Evolutionary conservation across 306 rosid genomes (phyloP).

Genomic region (Dryas alaskensis): DNA sequence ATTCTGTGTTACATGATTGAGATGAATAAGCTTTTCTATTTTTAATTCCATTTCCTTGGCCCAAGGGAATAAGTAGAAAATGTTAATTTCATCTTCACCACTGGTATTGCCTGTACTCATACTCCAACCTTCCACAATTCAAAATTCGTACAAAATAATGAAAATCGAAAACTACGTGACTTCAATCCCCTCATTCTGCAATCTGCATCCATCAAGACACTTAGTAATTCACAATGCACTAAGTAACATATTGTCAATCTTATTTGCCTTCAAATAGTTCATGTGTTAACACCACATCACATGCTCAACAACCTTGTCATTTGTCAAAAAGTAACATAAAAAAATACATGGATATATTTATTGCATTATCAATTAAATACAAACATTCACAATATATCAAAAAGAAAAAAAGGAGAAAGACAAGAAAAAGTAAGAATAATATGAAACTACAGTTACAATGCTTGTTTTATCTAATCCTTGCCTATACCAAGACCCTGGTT

Average conservation of each 20-base stretch:
- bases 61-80: background rate
- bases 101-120: too few species aligned
- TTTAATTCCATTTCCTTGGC: background rate
- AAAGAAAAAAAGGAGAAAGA: background rate
- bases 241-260: too few species aligned
- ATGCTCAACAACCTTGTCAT: background rate
- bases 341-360: constrained; percentile 6
- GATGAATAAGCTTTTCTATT: background rate
- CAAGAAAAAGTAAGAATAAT: background rate
- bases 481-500: constrained; percentile 13
- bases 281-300: too few species aligned
- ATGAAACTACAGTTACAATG: constrained; percentile 17
- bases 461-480: constrained; percentile 10
- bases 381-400: constrained; percentile 8
- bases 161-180: too few species aligned
- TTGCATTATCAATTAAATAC: background rate
- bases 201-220: too few species aligned
- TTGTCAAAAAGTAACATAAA: background rate
- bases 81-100: too few species aligned
- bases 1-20: background rate
- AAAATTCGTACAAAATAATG: too few species aligned
- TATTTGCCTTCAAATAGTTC: too few species aligned
- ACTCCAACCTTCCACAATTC: too few species aligned
- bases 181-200: too few species aligned
- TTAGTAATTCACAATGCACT: too few species aligned